Percentiles rank a stretch among this genome's conserved stretches.
Conservation (phyloP, 2,329 filamentous ascomycete genomes). For the Fusarium tjaetaba region DNA sequence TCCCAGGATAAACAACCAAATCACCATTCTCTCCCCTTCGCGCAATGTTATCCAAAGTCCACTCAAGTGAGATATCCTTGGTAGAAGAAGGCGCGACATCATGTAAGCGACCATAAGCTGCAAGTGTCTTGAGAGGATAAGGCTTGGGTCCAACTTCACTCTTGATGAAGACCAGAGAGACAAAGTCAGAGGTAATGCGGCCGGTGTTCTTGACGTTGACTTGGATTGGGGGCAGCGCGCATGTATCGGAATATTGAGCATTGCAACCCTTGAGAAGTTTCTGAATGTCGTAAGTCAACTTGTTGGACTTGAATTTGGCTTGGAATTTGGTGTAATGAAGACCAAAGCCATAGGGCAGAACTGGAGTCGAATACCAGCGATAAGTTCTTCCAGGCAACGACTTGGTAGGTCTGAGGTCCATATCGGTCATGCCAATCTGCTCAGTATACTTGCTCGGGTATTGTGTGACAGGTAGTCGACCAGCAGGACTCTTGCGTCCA, state of each 20-base stretch:
- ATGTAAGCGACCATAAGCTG: not conserved
- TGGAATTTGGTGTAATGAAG: constrained; percentile 9
- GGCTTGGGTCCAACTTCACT: not conserved
- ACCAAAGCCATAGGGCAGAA: not conserved
- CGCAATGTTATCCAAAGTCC: constrained; percentile 9
- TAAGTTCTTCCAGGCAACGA: not conserved
- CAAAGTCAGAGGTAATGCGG: not conserved
- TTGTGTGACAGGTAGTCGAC: not conserved
- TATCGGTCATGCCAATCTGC: not conserved
- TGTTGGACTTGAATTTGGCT: not conserved
- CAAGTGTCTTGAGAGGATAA: not conserved
- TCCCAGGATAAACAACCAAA: not conserved
- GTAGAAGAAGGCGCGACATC: not conserved
- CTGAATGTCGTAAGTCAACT: not conserved
- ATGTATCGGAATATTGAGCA: not conserved
- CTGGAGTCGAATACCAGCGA: not conserved
- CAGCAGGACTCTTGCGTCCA: not conserved
- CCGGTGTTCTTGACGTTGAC: constrained; percentile 1
- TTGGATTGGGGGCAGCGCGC: not conserved
- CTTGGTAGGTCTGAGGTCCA: constrained; percentile 2
- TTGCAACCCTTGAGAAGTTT: not conserved
- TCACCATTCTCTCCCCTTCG: not conserved
- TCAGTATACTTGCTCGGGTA: not conserved
- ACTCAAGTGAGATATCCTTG: not conserved
- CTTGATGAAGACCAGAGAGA: not conserved